phyloP scores from a whole-genome alignment of 768 basidiomycete genomes.

The Psilocybe sp. region DNA sequence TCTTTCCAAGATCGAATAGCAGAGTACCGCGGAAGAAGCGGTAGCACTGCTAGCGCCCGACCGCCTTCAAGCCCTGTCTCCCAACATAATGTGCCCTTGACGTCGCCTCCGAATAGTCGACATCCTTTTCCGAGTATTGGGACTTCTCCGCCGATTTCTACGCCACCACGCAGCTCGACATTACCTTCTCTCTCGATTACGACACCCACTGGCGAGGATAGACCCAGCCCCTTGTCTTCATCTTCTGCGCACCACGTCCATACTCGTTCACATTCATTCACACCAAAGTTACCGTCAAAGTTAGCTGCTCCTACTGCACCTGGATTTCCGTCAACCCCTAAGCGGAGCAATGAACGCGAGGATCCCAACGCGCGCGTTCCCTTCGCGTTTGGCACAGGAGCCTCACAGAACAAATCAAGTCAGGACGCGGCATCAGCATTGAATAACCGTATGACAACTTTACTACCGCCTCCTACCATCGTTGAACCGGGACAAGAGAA shows the following conservation, averaged over 20 bases:
- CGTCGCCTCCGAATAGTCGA: constrained; percentile 24
- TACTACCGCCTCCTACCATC: constrained; percentile 50
- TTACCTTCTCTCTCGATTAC: constrained; percentile 44
- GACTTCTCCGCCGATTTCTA: constrained; percentile 29
- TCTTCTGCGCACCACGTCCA: constrained; percentile 49
- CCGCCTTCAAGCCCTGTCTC: constrained; percentile 34
- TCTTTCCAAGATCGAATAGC: constrained; percentile 62
- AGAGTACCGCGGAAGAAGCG: constrained; percentile 62
- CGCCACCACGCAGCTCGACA: constrained; percentile 33
- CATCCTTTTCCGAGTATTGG: constrained; percentile 43
- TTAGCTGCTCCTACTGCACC: constrained; percentile 56
- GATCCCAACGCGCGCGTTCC: constrained; percentile 16
- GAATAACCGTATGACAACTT: constrained; percentile 25
- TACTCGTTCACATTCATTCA: constrained; percentile 66
- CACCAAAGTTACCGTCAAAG: constrained; percentile 70
- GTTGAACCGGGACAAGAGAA: constrained; percentile 34
- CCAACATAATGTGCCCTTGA: constrained; percentile 10
- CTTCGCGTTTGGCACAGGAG: constrained; percentile 20
- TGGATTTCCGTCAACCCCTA: constrained; percentile 53
- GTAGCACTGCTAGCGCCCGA: constrained; percentile 47
- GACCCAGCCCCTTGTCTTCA: constrained; percentile 14
- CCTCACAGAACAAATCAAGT: constrained; percentile 7
- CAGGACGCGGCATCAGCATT: constrained; percentile 10
- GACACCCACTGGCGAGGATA: constrained; percentile 41
- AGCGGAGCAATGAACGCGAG: constrained; percentile 28